These are phyloP conservation scores for Cytospora piceicola DNA, from an alignment of 2,329 filamentous ascomycete genomes.

Conservation along the genomic window DNA sequence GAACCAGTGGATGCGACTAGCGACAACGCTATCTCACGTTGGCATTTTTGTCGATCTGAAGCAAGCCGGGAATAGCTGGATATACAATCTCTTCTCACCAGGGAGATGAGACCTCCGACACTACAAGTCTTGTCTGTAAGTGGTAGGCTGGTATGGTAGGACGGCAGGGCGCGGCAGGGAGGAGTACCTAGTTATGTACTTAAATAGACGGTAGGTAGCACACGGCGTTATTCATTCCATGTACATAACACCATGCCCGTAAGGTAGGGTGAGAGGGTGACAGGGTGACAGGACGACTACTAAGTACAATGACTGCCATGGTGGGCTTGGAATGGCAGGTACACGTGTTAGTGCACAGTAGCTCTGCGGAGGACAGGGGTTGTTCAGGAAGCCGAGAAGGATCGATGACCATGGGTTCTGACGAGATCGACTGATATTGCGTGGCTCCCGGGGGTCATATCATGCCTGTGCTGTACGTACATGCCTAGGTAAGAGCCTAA, in stretches of 20 bases:
- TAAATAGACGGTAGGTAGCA: too few species aligned
- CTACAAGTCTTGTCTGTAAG: too few species aligned
- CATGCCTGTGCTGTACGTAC: background rate
- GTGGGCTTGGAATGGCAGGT: background rate
- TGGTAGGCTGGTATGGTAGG: too few species aligned
- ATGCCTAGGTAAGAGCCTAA: background rate
- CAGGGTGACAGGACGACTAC: too few species aligned
- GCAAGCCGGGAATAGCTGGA: slow-evolving; percentile 21
- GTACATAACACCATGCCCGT: too few species aligned
- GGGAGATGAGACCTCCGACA: too few species aligned
- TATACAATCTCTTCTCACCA: background rate
- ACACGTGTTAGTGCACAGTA: background rate
- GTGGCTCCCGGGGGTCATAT: background rate
- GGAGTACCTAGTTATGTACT: too few species aligned
- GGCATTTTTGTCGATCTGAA: slow-evolving; percentile 8
- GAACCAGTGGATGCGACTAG: slow-evolving; percentile 22
- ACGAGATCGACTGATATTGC: background rate
- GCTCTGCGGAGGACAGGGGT: background rate
- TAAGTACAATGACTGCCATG: too few species aligned
- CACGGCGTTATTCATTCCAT: too few species aligned
- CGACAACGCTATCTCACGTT: slow-evolving; percentile 20
- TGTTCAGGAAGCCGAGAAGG: background rate
- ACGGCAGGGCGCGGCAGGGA: too few species aligned
- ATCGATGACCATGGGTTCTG: background rate
- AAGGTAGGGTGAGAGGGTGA: background rate